Conservation (phyloP, 2,329 filamentous ascomycete species). For the Acephala macrosclerotiorum region DNA sequence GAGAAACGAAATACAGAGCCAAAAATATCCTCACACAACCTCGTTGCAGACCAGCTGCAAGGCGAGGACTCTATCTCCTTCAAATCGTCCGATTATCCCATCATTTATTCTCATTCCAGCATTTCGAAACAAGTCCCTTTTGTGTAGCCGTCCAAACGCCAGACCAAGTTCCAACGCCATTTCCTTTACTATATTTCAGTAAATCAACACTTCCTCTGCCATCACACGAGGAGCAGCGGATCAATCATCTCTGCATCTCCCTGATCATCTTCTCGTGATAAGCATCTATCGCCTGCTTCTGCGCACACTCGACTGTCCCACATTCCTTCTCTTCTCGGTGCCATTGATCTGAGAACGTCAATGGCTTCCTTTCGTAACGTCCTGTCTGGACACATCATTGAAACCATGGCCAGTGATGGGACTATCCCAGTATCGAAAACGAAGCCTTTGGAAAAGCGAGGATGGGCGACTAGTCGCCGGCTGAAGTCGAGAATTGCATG, state of each 20-base stretch:
- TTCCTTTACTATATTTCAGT: background rate
- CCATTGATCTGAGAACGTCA: conserved; percentile 29
- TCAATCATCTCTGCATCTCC: conserved; percentile 8
- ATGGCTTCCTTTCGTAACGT: conserved; percentile 30
- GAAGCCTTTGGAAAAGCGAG: conserved; percentile 25
- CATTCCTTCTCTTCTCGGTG: conserved; percentile 33
- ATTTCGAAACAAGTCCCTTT: background rate
- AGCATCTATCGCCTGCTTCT: conserved; percentile 21
- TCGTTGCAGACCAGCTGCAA: conserved; percentile 6
- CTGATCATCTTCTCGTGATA: conserved; percentile 13
- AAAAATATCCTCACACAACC: background rate
- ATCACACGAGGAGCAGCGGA: conserved; percentile 6
- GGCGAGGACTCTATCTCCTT: background rate
- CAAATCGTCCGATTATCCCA: background rate
- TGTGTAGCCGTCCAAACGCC: background rate
- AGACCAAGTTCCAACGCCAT: background rate
- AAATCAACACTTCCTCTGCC: background rate
- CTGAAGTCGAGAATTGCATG: conserved; percentile 25
- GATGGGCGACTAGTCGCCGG: conserved; percentile 16
- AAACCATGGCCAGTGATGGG: conserved; percentile 25
- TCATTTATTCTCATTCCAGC: background rate
- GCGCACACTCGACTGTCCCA: conserved; percentile 35
- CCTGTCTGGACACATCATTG: conserved; percentile 31
- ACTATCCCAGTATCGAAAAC: conserved; percentile 38
- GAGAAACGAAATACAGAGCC: background rate